phyloP scores from a whole-genome alignment of 2,329 filamentous ascomycete genomes.

The Berkeleyomyces rouxiae region DNA sequence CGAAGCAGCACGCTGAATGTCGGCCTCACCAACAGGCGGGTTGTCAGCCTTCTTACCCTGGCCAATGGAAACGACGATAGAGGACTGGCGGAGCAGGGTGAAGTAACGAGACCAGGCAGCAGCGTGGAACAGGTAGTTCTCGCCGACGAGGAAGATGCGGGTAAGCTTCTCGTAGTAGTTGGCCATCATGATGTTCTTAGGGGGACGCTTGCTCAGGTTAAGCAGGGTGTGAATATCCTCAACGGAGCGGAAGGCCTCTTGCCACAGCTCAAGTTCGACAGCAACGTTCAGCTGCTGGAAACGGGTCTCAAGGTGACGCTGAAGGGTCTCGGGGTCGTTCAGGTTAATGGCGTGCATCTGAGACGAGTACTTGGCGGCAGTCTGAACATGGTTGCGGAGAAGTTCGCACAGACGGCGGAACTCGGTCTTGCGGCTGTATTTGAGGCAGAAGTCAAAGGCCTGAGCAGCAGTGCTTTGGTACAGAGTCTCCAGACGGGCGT shows the following conservation, averaged over 20 bases:
- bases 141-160: constrained; percentile 93
- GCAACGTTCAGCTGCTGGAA: constrained; percentile 98
- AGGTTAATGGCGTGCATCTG: constrained; percentile 99
- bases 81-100: constrained; percentile 83
- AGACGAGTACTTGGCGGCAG: constrained; percentile 94
- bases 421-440: constrained; percentile 97
- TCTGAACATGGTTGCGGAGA: constrained; percentile 95
- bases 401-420: constrained; percentile 97
- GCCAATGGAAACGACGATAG: constrained; percentile 63
- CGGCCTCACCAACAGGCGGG: constrained; percentile 71
- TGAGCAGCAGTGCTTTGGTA: constrained; percentile 97
- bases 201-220: constrained; percentile 90
- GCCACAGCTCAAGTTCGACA: constrained; percentile 94
- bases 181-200: constrained; percentile 99
- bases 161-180: constrained; percentile 99
- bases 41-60: constrained; percentile 90
- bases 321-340: constrained; percentile 90
- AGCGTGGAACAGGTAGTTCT: constrained; percentile 98
- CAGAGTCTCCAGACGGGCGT: constrained; percentile 89
- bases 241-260: constrained; percentile 97
- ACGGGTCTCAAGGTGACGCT: constrained; percentile 91
- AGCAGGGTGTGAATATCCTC: constrained; percentile 97
- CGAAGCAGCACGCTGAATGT: constrained; percentile 85
- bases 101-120: constrained; percentile 96
- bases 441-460: constrained; percentile 96